Percentiles rank a stretch among this genome's conserved stretches.
These are phyloP conservation scores for Cajanus cajan DNA, from an alignment of 306 rosid species.

Conservation along the genomic window DNA sequence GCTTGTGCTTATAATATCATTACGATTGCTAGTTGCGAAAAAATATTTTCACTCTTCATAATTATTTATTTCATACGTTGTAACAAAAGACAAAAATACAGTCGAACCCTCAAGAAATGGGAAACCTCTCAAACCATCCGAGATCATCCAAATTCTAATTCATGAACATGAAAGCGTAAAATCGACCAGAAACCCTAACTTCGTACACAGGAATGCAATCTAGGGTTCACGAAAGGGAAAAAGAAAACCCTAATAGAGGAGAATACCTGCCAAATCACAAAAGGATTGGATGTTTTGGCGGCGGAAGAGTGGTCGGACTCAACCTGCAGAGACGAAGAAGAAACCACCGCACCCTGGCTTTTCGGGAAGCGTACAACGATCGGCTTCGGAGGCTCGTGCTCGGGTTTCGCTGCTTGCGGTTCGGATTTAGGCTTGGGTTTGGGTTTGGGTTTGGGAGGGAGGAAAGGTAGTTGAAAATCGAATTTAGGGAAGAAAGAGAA, in stretches of 20 bases:
- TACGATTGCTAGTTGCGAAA: not conserved
- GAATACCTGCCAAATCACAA: conserved; percentile 77
- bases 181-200: too few species aligned
- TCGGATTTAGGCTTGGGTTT: not conserved
- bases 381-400: conserved; percentile 30
- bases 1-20: not conserved
- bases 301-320: conserved; percentile 40
- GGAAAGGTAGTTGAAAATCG: conserved; percentile 47
- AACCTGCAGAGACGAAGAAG: conserved; percentile 41
- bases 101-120: too few species aligned
- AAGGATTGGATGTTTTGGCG: conserved; percentile 66
- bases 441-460: not conserved
- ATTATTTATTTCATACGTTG: not conserved
- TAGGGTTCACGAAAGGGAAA: not conserved
- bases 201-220: too few species aligned
- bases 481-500: conserved; percentile 57
- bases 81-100: not conserved
- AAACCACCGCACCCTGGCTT: conserved; percentile 39
- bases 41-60: not conserved
- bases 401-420: not conserved
- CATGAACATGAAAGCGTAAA: too few species aligned
- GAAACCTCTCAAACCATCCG: too few species aligned
- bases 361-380: conserved; percentile 59
- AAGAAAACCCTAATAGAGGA: not conserved
- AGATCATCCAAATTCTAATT: not conserved